Percentiles rank a stretch among this genome's conserved stretches.
Evolutionary conservation across 805 yeast genomes (phyloP).

Genomic region (Yarrowia sp.): DNA sequence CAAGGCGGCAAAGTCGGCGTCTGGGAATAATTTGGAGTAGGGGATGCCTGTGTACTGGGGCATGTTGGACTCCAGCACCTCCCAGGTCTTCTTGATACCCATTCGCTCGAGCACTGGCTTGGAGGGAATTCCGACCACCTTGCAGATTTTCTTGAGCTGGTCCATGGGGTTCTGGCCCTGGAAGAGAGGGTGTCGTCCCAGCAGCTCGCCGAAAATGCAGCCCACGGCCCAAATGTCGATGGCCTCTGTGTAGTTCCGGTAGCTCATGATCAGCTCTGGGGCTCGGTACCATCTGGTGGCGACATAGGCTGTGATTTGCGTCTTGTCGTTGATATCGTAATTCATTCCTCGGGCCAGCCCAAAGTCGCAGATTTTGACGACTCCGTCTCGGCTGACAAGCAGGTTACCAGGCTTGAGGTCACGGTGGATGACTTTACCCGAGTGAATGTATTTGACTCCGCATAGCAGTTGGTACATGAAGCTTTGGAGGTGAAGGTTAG

Average conservation of each 20-base stretch:
- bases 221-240: constrained; percentile 95
- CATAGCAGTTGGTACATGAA: constrained; percentile 79
- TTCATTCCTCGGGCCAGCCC: constrained; percentile 82
- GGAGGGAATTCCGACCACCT: constrained; percentile 71
- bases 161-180: constrained; percentile 69
- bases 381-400: constrained; percentile 69
- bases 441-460: constrained; percentile 84
- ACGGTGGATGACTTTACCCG: constrained; percentile 88
- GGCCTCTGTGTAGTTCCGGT: constrained; percentile 48
- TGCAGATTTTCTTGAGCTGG: constrained; percentile 67
- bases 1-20: constrained; percentile 50
- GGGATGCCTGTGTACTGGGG: constrained; percentile 21
- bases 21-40: constrained; percentile 52
- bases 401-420: constrained; percentile 92
- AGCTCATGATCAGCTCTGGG: constrained; percentile 76
- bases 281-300: constrained; percentile 97
- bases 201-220: constrained; percentile 82
- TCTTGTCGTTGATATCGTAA: constrained; percentile 25
- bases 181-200: constrained; percentile 76
- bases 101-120: constrained; percentile 23
- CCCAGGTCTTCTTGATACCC: constrained; percentile 24
- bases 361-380: constrained; percentile 84
- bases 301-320: constrained; percentile 54
- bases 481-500: constrained; percentile 78
- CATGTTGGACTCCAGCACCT: constrained; percentile 13